Evolutionary conservation across 1,284 basidiomycete genomes (phyloP).

Genomic region (Singerocomus inundabilis): DNA sequence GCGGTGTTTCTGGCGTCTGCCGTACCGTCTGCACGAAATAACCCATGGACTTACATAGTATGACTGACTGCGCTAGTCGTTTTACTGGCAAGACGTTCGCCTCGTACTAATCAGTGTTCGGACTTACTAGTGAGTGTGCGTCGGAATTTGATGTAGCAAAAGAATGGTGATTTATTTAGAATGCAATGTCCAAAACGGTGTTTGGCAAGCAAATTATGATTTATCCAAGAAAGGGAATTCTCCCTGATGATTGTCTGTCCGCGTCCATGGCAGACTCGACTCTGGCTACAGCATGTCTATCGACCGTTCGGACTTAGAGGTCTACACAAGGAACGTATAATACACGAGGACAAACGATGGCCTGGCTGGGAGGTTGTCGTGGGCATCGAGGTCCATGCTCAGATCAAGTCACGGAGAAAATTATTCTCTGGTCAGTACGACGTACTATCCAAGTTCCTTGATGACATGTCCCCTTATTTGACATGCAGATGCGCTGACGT

Average conservation of each 20-base stretch:
- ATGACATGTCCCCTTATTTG: slow-evolving; percentile 1
- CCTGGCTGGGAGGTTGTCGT: slow-evolving; percentile 84
- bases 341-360: slow-evolving; percentile 41
- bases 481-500: slow-evolving; percentile 48
- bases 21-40: slow-evolving; percentile 6
- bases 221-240: slow-evolving; percentile 20
- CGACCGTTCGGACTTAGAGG: slow-evolving; percentile 1
- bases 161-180: too few species aligned
- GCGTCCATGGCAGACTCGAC: slow-evolving; percentile 20
- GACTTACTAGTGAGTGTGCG: too few species aligned
- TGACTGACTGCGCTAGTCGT: slow-evolving; percentile 20
- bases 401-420: slow-evolving; percentile 85
- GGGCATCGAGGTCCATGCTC: slow-evolving; percentile 95
- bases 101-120: too few species aligned
- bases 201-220: neutral
- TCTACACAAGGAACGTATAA: slow-evolving; percentile 16
- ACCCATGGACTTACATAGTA: too few species aligned
- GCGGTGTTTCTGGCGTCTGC: neutral
- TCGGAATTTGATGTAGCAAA: too few species aligned
- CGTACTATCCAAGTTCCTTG: neutral
- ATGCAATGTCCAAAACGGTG: slow-evolving; percentile 5
- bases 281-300: slow-evolving; percentile 17
- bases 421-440: slow-evolving; percentile 78
- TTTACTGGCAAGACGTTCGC: slow-evolving; percentile 8
- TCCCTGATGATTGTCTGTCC: slow-evolving; percentile 22